Evolutionary conservation across 1,284 basidiomycete species (phyloP).

Genomic region (Rhodotorula sp.): DNA sequence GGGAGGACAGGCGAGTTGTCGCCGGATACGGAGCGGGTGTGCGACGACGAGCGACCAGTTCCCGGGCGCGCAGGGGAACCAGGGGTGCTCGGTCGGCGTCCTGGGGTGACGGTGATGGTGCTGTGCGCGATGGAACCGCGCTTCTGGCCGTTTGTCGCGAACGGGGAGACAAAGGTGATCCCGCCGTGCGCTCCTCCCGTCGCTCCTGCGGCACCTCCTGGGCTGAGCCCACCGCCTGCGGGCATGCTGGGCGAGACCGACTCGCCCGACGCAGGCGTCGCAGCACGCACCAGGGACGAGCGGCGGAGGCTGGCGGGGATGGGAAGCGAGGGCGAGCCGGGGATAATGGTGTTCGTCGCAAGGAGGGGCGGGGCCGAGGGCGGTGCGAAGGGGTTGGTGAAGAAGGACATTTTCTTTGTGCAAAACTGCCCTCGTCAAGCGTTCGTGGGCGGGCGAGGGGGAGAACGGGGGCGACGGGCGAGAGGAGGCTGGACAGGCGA

Average conservation of each 20-base stretch:
- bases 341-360: constrained; percentile 12
- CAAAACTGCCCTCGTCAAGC: neutral
- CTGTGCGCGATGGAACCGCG: constrained; percentile 8
- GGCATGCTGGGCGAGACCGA: neutral
- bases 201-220: neutral
- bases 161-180: constrained; percentile 41
- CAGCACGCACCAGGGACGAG: constrained; percentile 8
- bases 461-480: neutral
- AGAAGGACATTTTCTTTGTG: constrained; percentile 18
- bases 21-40: constrained; percentile 7
- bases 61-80: constrained; percentile 9
- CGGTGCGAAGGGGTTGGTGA: constrained; percentile 38
- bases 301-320: constrained; percentile 25
- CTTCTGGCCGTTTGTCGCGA: constrained; percentile 11
- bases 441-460: neutral
- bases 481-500: neutral
- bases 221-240: neutral
- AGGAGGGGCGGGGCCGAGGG: neutral
- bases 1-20: constrained; percentile 13
- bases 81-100: constrained; percentile 3
- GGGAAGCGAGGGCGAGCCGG: constrained; percentile 9
- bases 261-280: neutral
- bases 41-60: constrained; percentile 6
- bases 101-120: constrained; percentile 6
- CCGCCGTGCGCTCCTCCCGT: constrained; percentile 3